Evolutionary conservation across 2,329 filamentous ascomycete genomes (phyloP).

Genomic region (Calonectria naviculata): DNA sequence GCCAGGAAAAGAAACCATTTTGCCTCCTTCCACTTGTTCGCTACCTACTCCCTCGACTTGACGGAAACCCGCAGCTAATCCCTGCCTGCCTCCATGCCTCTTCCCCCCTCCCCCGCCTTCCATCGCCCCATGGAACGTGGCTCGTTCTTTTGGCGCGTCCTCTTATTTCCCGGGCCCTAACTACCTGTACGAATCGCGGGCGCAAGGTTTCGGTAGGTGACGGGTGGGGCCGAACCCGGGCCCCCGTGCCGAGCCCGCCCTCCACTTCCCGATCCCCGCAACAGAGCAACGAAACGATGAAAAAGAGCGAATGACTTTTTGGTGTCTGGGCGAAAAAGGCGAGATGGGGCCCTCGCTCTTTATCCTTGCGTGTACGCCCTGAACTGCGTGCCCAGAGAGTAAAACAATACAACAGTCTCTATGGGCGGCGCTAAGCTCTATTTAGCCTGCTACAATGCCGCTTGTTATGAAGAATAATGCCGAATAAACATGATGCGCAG

Average conservation of each 20-base stretch:
- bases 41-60: background rate
- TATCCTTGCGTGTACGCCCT: background rate
- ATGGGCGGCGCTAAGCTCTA: background rate
- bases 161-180: background rate
- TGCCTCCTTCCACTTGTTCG: background rate
- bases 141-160: background rate
- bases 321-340: background rate
- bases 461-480: background rate
- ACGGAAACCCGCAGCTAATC: background rate
- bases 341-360: background rate
- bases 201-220: background rate
- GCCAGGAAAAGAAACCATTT: background rate
- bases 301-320: background rate
- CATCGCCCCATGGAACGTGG: background rate
- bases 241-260: conserved; percentile 3
- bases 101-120: background rate
- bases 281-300: background rate
- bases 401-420: background rate
- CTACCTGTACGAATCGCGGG: background rate
- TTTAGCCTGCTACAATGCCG: background rate
- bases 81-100: background rate
- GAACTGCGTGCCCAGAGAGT: background rate
- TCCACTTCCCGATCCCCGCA: conserved; percentile 24
- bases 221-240: conserved; percentile 14
- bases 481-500: background rate